Evolutionary conservation across 257 asterid genomes (phyloP).

Genomic region (Paulownia fortunei): DNA sequence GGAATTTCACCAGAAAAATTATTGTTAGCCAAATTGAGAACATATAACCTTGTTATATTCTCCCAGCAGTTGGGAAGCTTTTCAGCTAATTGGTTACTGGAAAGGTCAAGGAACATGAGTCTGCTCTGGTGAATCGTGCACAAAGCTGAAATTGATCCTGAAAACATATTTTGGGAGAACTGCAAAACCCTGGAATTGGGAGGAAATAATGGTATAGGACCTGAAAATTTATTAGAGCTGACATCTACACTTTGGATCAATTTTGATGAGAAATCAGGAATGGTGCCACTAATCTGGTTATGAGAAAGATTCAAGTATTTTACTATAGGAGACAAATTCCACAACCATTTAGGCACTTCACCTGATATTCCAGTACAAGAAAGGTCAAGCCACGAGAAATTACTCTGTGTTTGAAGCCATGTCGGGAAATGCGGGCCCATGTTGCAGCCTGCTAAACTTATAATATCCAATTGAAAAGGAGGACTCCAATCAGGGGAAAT

Average conservation of each 20-base stretch:
- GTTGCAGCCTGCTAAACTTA: slow-evolving; percentile 24
- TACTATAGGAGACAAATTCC: background rate
- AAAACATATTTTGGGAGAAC: slow-evolving; percentile 33
- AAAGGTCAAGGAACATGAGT: slow-evolving; percentile 31
- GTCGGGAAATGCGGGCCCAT: slow-evolving; percentile 42
- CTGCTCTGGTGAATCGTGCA: background rate
- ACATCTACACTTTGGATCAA: background rate
- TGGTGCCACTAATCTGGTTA: slow-evolving; percentile 41
- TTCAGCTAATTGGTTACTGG: slow-evolving; percentile 26
- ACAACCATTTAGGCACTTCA: slow-evolving; percentile 39
- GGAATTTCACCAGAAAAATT: slow-evolving; percentile 36
- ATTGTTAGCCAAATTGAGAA: slow-evolving; percentile 35
- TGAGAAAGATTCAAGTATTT: slow-evolving; percentile 36
- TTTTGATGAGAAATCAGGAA: slow-evolving; percentile 15
- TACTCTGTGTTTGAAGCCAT: slow-evolving; percentile 38
- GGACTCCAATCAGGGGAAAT: slow-evolving; percentile 33
- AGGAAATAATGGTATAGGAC: slow-evolving; percentile 20
- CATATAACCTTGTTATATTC: background rate
- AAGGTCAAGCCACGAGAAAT: slow-evolving; percentile 25
- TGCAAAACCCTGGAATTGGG: background rate
- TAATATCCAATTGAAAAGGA: slow-evolving; percentile 23
- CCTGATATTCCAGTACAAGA: slow-evolving; percentile 34
- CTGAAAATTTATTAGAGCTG: slow-evolving; percentile 40
- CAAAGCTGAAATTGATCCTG: slow-evolving; percentile 35
- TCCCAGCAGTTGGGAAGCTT: slow-evolving; percentile 38